Percentiles rank a stretch among this genome's conserved stretches.
phyloP scores from a whole-genome alignment of 495 filamentous ascomycete genomes.

The Xylaria longipes region DNA sequence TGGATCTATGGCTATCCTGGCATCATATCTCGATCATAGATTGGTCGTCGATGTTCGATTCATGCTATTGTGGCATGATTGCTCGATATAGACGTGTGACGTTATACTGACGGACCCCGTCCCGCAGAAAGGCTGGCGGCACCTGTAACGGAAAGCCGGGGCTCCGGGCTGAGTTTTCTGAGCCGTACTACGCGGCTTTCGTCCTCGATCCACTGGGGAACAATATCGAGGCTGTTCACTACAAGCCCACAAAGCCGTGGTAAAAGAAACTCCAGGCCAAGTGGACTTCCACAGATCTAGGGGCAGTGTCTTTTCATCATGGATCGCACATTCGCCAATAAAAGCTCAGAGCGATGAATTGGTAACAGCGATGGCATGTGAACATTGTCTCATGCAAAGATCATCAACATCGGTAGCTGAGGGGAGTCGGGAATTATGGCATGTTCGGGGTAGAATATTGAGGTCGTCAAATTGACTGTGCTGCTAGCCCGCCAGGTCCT shows the following conservation, averaged over 20 bases:
- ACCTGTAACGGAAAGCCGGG: constrained; percentile 56
- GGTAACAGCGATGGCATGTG: constrained; percentile 7
- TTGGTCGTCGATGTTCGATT: constrained; percentile 13
- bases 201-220: constrained; percentile 59
- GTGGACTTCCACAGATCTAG: background rate
- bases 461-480: constrained; percentile 4
- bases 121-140: constrained; percentile 50
- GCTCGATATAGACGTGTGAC: constrained; percentile 15
- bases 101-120: constrained; percentile 8
- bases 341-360: background rate
- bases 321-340: background rate
- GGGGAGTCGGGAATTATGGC: background rate
- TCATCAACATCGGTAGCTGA: background rate
- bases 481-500: background rate
- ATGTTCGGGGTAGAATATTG: background rate
- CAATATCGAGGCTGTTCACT: constrained; percentile 55
- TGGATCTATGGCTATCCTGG: constrained; percentile 3
- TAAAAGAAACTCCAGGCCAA: constrained; percentile 28
- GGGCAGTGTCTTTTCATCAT: constrained; percentile 18
- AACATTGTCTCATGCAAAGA: constrained; percentile 16
- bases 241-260: constrained; percentile 8
- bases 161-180: constrained; percentile 45
- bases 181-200: constrained; percentile 57
- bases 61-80: background rate
- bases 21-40: constrained; percentile 26